Base-by-base conservation (phyloP, 2,329 filamentous ascomycete genomes). In the Stagonosporopsis tanaceti region DNA sequence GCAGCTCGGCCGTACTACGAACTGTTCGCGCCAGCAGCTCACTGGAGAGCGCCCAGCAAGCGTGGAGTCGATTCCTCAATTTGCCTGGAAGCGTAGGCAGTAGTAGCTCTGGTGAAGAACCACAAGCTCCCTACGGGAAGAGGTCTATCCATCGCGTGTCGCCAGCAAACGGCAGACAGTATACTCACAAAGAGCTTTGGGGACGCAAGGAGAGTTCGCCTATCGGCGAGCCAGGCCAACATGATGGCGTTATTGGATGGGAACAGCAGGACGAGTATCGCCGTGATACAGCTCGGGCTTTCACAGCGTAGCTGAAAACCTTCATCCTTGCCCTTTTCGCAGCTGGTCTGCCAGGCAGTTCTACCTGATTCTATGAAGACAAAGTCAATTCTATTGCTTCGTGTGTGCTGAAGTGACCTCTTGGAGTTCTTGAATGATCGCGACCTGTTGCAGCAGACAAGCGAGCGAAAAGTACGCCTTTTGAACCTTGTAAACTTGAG, bases 21-120 rank as follows among this genome's bases (percentile, higher is more conserved):
- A 77, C 76, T 1, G 72, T 77, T 51, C 70, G 72, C 20, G 74
- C 72, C 15, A 72, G 70, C 38, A 67, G 64, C 45, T 62, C 61
- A 3, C 61, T 78, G 22, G 72, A 72, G 50, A 64, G 68, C 30
- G 68, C 73, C 6, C 66, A 73, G 47, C 59, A 61, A 35, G 70
- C 73, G 2, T 77, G 74, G 74, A 64, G 62, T 30, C 62, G 69
- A 22, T 64, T 66, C 12, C 62, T 76, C 30, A 77, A 76, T 34
- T 47, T 75, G 3, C 73, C 74, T 0, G 70, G 70, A 11, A 17
- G 42, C 30, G 12, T 28, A 4, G 51, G 35, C 5, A 40, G 12
- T 11, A n/a, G 34, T 22, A 47, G 34, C 37, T n/a, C n/a, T 17
- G 34, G 35, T 15, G 46, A 32, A 9, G 45, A 46, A 25, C 35